phyloP scores from a whole-genome alignment of 768 basidiomycete genomes.

The Tephrocybe rancida region DNA sequence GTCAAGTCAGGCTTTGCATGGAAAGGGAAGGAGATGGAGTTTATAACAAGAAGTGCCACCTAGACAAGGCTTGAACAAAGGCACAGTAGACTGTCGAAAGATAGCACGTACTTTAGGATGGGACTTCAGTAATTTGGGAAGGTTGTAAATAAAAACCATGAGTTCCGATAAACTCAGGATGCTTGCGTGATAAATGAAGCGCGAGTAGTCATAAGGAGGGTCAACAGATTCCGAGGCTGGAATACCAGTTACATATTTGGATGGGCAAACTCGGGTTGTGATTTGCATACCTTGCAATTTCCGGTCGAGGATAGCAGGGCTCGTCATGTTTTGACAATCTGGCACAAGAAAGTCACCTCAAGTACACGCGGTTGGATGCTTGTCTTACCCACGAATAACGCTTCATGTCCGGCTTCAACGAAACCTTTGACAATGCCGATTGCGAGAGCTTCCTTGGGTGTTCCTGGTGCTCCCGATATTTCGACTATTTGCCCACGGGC shows the following conservation, averaged over 20 bases:
- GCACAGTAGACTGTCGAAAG: conserved; percentile 1
- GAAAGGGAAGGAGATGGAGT: conserved; percentile 70
- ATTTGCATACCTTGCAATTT: conserved; percentile 25
- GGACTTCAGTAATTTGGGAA: conserved; percentile 45
- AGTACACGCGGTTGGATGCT: background rate
- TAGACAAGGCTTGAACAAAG: conserved; percentile 19
- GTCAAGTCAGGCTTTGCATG: conserved; percentile 47
- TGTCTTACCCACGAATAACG: conserved; percentile 65
- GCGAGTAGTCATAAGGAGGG: conserved; percentile 19
- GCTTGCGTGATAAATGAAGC: conserved; percentile 39
- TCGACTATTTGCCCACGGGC: conserved; percentile 65
- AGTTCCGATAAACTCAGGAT: conserved; percentile 55
- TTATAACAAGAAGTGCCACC: conserved; percentile 65
- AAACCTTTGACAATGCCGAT: conserved; percentile 52
- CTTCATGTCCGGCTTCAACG: conserved; percentile 47
- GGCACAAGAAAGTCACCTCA: conserved; percentile 1
- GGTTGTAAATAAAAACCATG: conserved; percentile 58
- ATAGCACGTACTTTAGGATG: conserved; percentile 44
- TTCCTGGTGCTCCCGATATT: conserved; percentile 77
- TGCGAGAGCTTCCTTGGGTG: conserved; percentile 60
- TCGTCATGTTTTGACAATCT: conserved; percentile 53
- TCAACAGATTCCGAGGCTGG: conserved; percentile 11
- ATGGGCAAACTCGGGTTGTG: conserved; percentile 7
- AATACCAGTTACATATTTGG: conserved; percentile 8
- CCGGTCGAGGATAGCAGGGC: conserved; percentile 29